Percentiles rank a stretch among this genome's conserved stretches.
These are phyloP conservation scores for Chalciporus piperatus DNA, from an alignment of 768 basidiomycete genomes.

Conservation along the genomic window DNA sequence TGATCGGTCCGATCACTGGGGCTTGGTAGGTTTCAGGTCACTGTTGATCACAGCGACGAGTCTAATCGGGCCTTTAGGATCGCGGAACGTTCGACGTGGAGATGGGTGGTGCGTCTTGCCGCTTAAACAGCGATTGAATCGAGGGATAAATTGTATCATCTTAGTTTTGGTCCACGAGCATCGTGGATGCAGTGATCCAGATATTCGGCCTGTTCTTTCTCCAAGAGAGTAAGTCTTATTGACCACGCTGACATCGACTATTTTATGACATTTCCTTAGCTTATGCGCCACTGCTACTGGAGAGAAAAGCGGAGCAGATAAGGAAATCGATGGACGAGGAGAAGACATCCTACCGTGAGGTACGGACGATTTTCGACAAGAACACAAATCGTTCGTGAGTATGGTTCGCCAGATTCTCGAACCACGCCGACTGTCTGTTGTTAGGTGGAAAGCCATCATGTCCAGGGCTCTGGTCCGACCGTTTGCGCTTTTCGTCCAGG, in stretches of 20 bases:
- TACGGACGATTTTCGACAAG: constrained; percentile 49
- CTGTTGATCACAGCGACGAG: neutral
- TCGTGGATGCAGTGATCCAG: constrained; percentile 55
- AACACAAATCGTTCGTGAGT: constrained; percentile 43
- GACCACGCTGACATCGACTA: neutral
- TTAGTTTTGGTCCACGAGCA: constrained; percentile 67
- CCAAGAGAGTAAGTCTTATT: constrained; percentile 52
- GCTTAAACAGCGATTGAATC: neutral
- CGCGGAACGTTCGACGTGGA: constrained; percentile 61
- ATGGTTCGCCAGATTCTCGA: neutral
- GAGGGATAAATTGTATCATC: neutral
- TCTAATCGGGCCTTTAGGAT: constrained; percentile 35
- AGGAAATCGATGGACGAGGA: constrained; percentile 46
- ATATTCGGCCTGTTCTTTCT: constrained; percentile 53
- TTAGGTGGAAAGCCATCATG: constrained; percentile 54
- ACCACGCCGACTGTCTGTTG: neutral
- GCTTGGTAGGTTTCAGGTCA: constrained; percentile 43
- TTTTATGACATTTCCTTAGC: constrained; percentile 22
- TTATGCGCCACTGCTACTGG: constrained; percentile 34
- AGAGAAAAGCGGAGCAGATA: constrained; percentile 50
- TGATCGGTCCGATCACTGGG: constrained; percentile 59
- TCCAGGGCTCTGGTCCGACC: constrained; percentile 59
- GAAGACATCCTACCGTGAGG: constrained; percentile 35
- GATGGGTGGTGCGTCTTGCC: constrained; percentile 57
- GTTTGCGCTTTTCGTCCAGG: constrained; percentile 55